Evolutionary conservation across 495 filamentous ascomycete genomes (phyloP).

Genomic region (Aspergillus diversus): DNA sequence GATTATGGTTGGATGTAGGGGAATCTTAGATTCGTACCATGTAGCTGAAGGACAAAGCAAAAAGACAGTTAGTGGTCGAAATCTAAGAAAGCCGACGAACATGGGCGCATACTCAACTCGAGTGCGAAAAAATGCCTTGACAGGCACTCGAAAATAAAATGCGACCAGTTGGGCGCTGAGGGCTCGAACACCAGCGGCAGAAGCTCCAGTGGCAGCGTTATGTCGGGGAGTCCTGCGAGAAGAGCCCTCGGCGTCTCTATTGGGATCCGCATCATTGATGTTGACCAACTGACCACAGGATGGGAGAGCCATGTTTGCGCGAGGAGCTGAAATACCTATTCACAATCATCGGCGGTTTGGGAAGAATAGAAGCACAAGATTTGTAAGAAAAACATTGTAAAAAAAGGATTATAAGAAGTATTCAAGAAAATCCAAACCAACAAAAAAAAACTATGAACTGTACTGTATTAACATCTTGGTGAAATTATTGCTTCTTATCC

Average conservation of each 20-base stretch:
- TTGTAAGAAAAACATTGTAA: conserved; percentile 10
- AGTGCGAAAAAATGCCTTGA: conserved; percentile 87
- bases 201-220: conserved; percentile 74
- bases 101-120: conserved; percentile 74
- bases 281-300: background rate
- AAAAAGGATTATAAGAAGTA: background rate
- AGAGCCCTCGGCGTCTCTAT: conserved; percentile 13
- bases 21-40: conserved; percentile 3
- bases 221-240: conserved; percentile 51
- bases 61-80: conserved; percentile 28
- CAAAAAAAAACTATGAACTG: background rate
- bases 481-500: background rate
- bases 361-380: background rate
- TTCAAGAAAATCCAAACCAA: background rate
- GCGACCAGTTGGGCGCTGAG: conserved; percentile 76
- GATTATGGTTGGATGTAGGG: background rate
- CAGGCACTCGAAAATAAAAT: conserved; percentile 87
- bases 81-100: conserved; percentile 1
- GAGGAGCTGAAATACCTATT: background rate
- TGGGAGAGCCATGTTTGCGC: background rate
- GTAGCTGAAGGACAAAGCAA: background rate
- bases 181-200: conserved; percentile 79
- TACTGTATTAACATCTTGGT: background rate
- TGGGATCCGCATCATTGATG: conserved; percentile 8
- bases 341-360: background rate